Conservation (phyloP, 106 monocot species). For the Dendrobium officinale region DNA sequence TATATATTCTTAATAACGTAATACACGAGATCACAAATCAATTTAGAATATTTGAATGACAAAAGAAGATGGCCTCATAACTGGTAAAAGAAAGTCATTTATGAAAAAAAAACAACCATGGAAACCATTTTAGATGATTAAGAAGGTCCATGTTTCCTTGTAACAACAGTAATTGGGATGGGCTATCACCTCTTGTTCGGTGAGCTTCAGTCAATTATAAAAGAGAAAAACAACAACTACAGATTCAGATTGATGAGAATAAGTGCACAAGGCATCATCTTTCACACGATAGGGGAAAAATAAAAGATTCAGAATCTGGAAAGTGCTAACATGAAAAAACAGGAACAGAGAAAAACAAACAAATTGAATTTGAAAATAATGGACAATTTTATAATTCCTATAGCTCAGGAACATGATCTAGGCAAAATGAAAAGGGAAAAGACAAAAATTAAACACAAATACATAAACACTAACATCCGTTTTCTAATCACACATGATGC, state of each 20-base stretch:
- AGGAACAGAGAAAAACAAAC: not conserved
- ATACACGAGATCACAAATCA: not conserved
- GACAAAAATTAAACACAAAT: not conserved
- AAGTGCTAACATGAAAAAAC: not conserved
- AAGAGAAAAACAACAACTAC: not conserved
- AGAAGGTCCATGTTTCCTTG: not conserved
- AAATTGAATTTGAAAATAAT: not conserved
- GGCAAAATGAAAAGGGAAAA: not conserved
- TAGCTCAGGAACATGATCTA: not conserved
- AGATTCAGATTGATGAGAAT: not conserved
- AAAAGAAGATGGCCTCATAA: not conserved
- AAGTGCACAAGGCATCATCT: not conserved
- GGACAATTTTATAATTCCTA: not conserved
- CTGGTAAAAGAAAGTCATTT: not conserved
- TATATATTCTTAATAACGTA: not conserved
- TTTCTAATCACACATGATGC: not conserved
- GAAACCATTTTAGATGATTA: not conserved
- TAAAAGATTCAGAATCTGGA: not conserved
- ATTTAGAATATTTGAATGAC: not conserved
- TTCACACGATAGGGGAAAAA: not conserved
- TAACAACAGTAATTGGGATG: not conserved
- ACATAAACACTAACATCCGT: not conserved
- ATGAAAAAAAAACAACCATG: not conserved
- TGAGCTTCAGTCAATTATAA: not conserved
- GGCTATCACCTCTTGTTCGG: not conserved